These are phyloP conservation scores for Cercospora zeina DNA, from an alignment of 2,329 filamentous ascomycete species.

Conservation along the genomic window DNA sequence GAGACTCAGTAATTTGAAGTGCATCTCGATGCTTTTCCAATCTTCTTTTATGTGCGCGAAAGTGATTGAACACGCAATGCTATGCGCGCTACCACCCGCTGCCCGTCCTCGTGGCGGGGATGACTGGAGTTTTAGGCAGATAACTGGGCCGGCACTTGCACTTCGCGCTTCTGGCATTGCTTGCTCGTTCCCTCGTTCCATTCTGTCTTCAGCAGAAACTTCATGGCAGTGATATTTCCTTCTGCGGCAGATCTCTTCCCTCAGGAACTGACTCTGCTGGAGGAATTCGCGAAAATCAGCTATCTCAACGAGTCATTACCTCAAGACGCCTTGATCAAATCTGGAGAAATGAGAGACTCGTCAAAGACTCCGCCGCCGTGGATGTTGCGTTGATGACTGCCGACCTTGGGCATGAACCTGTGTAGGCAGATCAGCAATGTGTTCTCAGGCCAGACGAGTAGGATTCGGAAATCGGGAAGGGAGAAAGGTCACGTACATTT, in stretches of 20 bases:
- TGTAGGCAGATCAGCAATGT: not conserved
- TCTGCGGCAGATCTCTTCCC: not conserved
- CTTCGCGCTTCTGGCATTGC: not conserved
- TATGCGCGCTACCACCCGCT: not conserved
- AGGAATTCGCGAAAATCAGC: not conserved
- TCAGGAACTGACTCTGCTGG: not conserved
- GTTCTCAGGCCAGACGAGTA: not conserved
- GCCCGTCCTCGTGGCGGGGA: not conserved
- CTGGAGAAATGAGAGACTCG: slow-evolving; percentile 25
- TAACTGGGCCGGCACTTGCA: not conserved
- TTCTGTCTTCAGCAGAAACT: not conserved
- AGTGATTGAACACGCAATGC: not conserved
- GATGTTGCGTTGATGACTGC: slow-evolving; percentile 33
- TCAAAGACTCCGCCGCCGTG: slow-evolving; percentile 36
- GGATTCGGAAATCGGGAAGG: not conserved
- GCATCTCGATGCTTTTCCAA: not conserved
- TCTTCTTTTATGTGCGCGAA: not conserved
- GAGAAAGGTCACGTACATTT: not conserved
- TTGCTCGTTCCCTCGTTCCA: not conserved
- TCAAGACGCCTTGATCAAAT: slow-evolving; percentile 14
- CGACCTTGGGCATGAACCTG: slow-evolving; percentile 29
- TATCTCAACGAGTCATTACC: not conserved
- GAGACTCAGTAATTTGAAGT: not conserved
- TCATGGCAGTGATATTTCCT: not conserved
- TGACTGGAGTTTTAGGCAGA: not conserved